Evolutionary conservation across 1,284 basidiomycete genomes (phyloP), one percentile per base, ranked within the genome.

Genomic region (Puccinia novopanici): DNA sequence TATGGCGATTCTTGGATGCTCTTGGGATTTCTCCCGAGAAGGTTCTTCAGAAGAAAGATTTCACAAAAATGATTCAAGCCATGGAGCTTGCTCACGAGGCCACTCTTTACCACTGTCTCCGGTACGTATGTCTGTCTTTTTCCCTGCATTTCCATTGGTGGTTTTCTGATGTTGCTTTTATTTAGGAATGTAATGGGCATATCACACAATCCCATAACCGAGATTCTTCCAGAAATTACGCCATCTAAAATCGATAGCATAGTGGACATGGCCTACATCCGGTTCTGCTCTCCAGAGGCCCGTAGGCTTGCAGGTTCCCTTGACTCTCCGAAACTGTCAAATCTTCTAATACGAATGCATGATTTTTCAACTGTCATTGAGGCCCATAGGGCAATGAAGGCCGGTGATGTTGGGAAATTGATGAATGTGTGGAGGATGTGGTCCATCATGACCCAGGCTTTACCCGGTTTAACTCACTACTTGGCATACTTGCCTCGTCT

Each of bases 341-440:
- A 72, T 24, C 50, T 50, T 15, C n/a, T 45, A 8, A 45, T 72
- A 30, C 19, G 48, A 6, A 1, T 72, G 10, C 40, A 50, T 3
- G 70, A 72, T 19, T 72, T 72, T 50, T 40, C 70, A 2, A 72
- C 70, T 10, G 70, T 72, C 3, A 45, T 45, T 15, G 42, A 45
- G 15, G 65, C 37, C n/a, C 15, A 45, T 45, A 6, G 42, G 42
- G n/a, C n/a, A n/a, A n/a, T n/a, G n/a, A n/a, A n/a, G n/a, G n/a
- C n/a, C n/a, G n/a, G n/a, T n/a, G n/a, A 68, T 37, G 37, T 68
- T 10, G 65, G 65, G 13, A 9, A 15, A 2, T 15, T 68, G 37
- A 68, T 68, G 24, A 13, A 13, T 12, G 15, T 68, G 3, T 68
- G 65, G 65, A 68, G 42, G 30, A 24, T 13, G 30, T 68, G 65